phyloP scores from a whole-genome alignment of 106 monocot species.

The Acorus gramineus region DNA sequence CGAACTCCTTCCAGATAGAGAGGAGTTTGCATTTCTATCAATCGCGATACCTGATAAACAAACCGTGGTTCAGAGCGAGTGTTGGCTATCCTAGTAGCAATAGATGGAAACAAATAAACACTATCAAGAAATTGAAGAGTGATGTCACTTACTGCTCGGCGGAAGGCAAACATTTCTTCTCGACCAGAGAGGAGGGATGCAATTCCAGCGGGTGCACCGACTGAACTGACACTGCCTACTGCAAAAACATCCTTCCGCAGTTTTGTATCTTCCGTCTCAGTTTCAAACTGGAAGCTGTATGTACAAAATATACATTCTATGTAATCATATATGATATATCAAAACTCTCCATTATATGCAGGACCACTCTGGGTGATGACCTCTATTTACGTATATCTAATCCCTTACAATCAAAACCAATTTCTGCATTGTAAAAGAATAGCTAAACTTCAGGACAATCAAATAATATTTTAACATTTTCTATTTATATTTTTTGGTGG shows the following conservation, averaged over 20 bases:
- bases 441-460: too few species aligned
- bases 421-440: too few species aligned
- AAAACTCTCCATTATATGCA: too few species aligned
- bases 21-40: constrained; percentile 88
- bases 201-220: constrained; percentile 44
- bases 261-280: constrained; percentile 60
- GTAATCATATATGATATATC: too few species aligned
- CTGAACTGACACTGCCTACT: constrained; percentile 36
- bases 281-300: constrained; percentile 88
- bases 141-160: constrained; percentile 54
- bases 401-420: too few species aligned
- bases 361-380: too few species aligned
- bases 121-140: not conserved
- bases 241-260: constrained; percentile 71
- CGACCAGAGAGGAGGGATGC: constrained; percentile 61
- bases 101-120: not conserved
- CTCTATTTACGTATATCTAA: too few species aligned
- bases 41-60: constrained; percentile 49
- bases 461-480: too few species aligned
- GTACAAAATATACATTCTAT: too few species aligned
- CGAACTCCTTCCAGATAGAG: constrained; percentile 49
- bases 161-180: constrained; percentile 94
- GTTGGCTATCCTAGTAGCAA: not conserved
- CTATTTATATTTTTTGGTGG: too few species aligned
- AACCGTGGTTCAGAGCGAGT: not conserved